Base-by-base conservation (phyloP, 768 basidiomycete species). In the Termitomyces sp. region DNA sequence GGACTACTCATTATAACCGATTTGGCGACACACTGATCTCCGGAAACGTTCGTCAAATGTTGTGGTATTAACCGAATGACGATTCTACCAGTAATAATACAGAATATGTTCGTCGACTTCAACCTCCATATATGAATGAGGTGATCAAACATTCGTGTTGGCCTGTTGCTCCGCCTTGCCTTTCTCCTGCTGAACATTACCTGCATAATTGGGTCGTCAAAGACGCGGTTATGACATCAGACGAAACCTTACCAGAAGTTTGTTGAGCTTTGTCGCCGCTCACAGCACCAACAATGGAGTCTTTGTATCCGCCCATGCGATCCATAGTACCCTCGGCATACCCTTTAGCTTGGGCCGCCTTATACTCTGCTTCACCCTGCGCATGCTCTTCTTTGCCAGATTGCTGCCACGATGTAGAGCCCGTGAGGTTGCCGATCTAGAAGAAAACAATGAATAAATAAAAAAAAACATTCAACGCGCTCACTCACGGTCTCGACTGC, bases 331-430 rank as follows among this genome's bases (percentile, higher is more conserved):
- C 82, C 52, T 84, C 77, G 13, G 64, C 79, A 60, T 79, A 82
- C 2, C 72, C 76, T 59, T 80, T 70, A 16, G 76, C 75, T 57
- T 80, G 73, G 11, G 79, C 79, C 20, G 78, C 77, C 22, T 76
- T 74, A 66, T 71, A 71, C 64, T 80, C 78, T 15, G 72, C 72
- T 63, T 82, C 80, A 43, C 82, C 82, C 36, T 71, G 63, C 2
- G 73, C 74, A 59, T 83, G 83, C 64, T 83, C 80, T 56, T 78
- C 57, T 63, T 76, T 73, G n/a, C 82, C 82, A 5, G 75, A 73
- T 20, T 71, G 60, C 49, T 73, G 64, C 81, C 77, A 81, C 3
- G 75, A 67, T 3, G 62, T 62, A 7, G 74, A 66, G 12, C 80
- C 80, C 10, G 80, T 81, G 10, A 73, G 16, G 60, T 80, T 78